Conservation (phyloP, 768 basidiomycete genomes). For the Harrya chromipes region DNA sequence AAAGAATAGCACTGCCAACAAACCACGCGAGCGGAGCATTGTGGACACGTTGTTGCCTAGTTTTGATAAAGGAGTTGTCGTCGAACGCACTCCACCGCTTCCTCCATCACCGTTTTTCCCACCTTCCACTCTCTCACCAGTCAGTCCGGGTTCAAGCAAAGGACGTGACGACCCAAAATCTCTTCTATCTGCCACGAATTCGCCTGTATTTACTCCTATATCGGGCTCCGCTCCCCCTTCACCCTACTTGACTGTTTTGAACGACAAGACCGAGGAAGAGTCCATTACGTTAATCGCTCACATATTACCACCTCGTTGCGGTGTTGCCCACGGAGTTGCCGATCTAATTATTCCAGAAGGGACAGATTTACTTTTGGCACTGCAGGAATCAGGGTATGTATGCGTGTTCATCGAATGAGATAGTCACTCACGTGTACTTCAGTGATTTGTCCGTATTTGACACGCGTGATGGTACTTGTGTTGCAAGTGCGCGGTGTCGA, state of each 20-base stretch:
- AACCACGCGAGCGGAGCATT: constrained; percentile 26
- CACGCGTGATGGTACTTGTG: constrained; percentile 46
- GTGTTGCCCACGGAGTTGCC: constrained; percentile 39
- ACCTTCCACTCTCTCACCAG: constrained; percentile 3
- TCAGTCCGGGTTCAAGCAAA: constrained; percentile 16
- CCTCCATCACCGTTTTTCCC: constrained; percentile 11
- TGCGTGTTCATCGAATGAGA: neutral
- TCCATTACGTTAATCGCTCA: constrained; percentile 26
- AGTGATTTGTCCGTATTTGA: constrained; percentile 57
- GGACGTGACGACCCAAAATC: constrained; percentile 38
- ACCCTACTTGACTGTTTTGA: constrained; percentile 11
- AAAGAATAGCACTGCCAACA: constrained; percentile 48
- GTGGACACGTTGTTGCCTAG: constrained; percentile 32
- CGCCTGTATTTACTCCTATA: constrained; percentile 38
- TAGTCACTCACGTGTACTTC: constrained; percentile 5
- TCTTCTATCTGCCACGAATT: constrained; percentile 45
- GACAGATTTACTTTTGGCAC: constrained; percentile 42
- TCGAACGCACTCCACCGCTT: constrained; percentile 22
- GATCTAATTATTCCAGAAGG: constrained; percentile 47
- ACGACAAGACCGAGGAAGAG: constrained; percentile 17
- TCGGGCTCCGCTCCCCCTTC: constrained; percentile 40
- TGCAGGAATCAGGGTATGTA: constrained; percentile 66
- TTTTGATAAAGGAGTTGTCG: constrained; percentile 27
- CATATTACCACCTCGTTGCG: constrained; percentile 47
- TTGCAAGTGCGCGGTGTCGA: constrained; percentile 21